Conservation (phyloP, 192 early-diverging fungal genomes). For the Rhizophagus prolifer region DNA sequence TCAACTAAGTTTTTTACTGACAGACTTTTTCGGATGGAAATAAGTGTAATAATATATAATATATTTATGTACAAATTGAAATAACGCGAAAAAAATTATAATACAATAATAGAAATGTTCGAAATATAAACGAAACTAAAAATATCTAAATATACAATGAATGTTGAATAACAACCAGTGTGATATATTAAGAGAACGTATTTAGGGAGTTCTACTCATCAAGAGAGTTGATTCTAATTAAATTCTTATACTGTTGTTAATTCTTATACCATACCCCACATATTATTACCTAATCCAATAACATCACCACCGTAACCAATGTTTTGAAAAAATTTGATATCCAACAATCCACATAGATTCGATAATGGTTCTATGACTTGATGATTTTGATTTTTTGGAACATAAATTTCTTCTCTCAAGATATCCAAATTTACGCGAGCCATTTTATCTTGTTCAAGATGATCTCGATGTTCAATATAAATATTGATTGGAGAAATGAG, state of each 20-base stretch:
- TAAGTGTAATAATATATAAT: neutral
- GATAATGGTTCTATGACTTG: neutral
- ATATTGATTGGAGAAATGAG: neutral
- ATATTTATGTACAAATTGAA: neutral
- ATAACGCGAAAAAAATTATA: neutral
- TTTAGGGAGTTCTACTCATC: neutral
- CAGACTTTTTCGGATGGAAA: too few relatives aligned
- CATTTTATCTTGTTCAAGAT: neutral
- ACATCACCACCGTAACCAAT: neutral
- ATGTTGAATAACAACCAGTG: neutral
- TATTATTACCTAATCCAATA: neutral
- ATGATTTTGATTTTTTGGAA: neutral
- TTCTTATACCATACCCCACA: neutral
- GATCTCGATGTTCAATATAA: conserved; percentile 1
- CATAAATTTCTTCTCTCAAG: conserved; percentile 2
- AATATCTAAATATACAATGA: neutral
- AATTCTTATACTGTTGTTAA: neutral
- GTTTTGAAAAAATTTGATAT: neutral
- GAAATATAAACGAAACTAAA: neutral
- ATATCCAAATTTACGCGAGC: conserved; percentile 3
- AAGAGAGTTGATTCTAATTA: neutral
- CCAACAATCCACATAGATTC: neutral
- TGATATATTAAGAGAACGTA: neutral
- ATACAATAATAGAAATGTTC: neutral
- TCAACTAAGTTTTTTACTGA: too few relatives aligned